Percentiles rank a stretch among this genome's conserved stretches.
Evolutionary conservation across 768 basidiomycete species (phyloP).

Genomic region (Roridomyces roridus): DNA sequence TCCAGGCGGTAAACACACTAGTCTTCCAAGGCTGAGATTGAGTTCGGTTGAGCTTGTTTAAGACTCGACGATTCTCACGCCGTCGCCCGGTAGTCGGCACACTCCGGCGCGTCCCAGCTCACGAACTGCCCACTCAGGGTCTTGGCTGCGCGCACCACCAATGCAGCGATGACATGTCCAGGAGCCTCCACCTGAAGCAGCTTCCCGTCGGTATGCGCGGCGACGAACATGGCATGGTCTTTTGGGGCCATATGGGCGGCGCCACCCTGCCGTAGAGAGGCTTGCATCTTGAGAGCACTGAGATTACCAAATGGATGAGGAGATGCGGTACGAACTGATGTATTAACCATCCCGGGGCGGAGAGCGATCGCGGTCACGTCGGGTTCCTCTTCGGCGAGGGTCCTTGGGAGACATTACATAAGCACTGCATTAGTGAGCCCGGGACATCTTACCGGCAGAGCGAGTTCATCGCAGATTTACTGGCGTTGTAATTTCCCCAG

Average conservation of each 20-base stretch:
- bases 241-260: conserved; percentile 56
- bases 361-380: conserved; percentile 75
- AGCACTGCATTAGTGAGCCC: not conserved
- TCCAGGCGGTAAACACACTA: no score
- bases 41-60: not conserved
- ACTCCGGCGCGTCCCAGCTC: conserved; percentile 79
- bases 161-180: conserved; percentile 79
- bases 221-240: conserved; percentile 64
- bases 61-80: not conserved
- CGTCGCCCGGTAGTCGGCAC: conserved; percentile 53
- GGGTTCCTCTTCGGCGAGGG: conserved; percentile 86
- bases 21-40: no score
- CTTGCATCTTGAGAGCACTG: conserved; percentile 72
- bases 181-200: conserved; percentile 77
- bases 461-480: conserved; percentile 91
- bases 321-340: conserved; percentile 56
- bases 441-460: conserved; percentile 63
- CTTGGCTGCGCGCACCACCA: conserved; percentile 69
- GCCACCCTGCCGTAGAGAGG: conserved; percentile 55
- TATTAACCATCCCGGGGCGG: conserved; percentile 90
- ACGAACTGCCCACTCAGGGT: conserved; percentile 78
- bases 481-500: conserved; percentile 85
- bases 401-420: conserved; percentile 49
- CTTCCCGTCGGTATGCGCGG: conserved; percentile 64
- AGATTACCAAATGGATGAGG: not conserved